Evolutionary conservation across 2,329 filamentous ascomycete genomes (phyloP).

Genomic region (Penicillium sp.): DNA sequence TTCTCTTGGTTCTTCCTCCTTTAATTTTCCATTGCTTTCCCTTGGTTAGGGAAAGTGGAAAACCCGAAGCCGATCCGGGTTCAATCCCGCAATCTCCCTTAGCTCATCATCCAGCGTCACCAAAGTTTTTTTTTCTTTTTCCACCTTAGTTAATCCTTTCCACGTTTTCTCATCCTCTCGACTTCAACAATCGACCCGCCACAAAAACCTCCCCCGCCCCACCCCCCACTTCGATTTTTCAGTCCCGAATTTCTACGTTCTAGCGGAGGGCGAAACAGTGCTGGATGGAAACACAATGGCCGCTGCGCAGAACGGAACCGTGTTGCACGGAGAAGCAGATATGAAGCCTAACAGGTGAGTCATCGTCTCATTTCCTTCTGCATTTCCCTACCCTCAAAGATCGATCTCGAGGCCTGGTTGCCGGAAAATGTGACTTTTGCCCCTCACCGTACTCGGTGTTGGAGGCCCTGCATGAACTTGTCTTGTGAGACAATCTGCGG

Average conservation of each 20-base stretch:
- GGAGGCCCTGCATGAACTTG: background rate
- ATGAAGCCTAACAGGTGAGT: constrained; percentile 62
- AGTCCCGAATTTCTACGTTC: background rate
- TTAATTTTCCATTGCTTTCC: background rate
- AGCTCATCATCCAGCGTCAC: constrained; percentile 32
- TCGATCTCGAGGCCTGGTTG: background rate
- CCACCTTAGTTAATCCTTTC: constrained; percentile 3
- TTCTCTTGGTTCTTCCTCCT: background rate
- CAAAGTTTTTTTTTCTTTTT: constrained; percentile 21
- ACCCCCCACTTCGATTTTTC: constrained; percentile 3
- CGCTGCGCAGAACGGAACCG: constrained; percentile 48
- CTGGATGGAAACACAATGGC: constrained; percentile 45
- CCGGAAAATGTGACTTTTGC: background rate
- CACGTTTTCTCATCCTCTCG: background rate
- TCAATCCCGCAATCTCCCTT: constrained; percentile 39
- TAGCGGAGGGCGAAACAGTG: constrained; percentile 3
- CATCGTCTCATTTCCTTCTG: background rate
- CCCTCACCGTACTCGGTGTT: background rate
- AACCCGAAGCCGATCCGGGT: constrained; percentile 18
- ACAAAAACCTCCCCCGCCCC: constrained; percentile 6
- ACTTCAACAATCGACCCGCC: background rate
- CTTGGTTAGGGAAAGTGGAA: background rate
- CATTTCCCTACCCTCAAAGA: too few species aligned
- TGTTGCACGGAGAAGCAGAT: constrained; percentile 55
- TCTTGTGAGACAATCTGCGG: background rate